Percentiles rank a stretch among this genome's conserved stretches.
Evolutionary conservation across 2,329 filamentous ascomycete species (phyloP).

Genomic region (Fonsecaea pedrosoi): DNA sequence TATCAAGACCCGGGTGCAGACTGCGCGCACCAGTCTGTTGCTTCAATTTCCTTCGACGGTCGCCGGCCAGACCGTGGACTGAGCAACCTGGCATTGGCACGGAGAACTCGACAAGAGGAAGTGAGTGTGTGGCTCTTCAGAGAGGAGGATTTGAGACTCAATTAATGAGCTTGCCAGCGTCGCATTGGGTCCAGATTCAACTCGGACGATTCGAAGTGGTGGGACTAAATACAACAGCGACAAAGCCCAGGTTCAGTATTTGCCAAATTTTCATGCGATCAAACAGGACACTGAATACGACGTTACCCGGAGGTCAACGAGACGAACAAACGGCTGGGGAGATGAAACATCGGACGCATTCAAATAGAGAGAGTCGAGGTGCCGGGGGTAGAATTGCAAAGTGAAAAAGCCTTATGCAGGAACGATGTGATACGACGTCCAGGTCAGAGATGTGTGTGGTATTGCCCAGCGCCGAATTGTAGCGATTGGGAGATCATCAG

Average conservation of each 20-base stretch:
- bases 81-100: slow-evolving; percentile 33
- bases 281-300: slow-evolving; percentile 1
- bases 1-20: slow-evolving; percentile 1
- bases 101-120: slow-evolving; percentile 2
- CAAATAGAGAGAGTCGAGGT: slow-evolving; percentile 4
- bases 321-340: slow-evolving; percentile 8
- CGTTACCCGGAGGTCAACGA: slow-evolving; percentile 20
- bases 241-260: neutral
- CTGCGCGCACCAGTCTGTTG: slow-evolving; percentile 20
- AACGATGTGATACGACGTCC: slow-evolving; percentile 26
- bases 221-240: neutral
- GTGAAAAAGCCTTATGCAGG: slow-evolving; percentile 32
- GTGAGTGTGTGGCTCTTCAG: neutral
- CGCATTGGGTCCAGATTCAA: neutral
- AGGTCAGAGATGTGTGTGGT: slow-evolving; percentile 8
- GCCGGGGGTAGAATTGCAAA: neutral
- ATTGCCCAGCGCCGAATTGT: neutral
- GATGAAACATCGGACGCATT: slow-evolving; percentile 17
- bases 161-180: neutral
- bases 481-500: slow-evolving; percentile 13
- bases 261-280: neutral
- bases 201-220: neutral
- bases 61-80: slow-evolving; percentile 21
- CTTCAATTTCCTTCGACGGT: slow-evolving; percentile 28
- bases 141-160: slow-evolving; percentile 7